Base-by-base conservation (phyloP, 176 grass and related monocot species). In the Triticum urartu region DNA sequence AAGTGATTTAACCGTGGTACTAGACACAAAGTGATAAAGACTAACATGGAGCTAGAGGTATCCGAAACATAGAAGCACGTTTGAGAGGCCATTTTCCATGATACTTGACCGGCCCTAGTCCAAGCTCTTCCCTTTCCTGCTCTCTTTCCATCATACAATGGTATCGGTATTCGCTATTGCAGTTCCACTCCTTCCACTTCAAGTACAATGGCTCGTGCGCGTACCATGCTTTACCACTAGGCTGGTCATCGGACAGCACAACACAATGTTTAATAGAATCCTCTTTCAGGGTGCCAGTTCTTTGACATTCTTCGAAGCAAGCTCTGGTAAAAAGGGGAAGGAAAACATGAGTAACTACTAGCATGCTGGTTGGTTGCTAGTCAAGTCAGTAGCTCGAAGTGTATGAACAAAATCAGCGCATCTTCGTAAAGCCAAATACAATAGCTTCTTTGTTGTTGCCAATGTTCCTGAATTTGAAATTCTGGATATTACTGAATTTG, bases 141-240 rank as follows among this genome's bases (percentile, higher is more conserved):
- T 96, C 97, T 11, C 92, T 87, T 67, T 99, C 81, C 90, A 93
- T 94, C 94, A 96, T 93, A 79, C 97, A 99, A 54, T 93, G 94
- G 80, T 99, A 95, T 24, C 89, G 86, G 86, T 94, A 99, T 25
- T 94, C 94, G 12, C 90, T 94, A 42, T 89, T 94, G 90, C 92
- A 97, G 83, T 93, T 96, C 94, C 94, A 99, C 45, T 99, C 94
- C 80, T 99, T 94, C 97, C 97, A 99, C 47, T 92, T 86, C 85
- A 99, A 35, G 77, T 96, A 96, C 5, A 99, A 7, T 3, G 94
- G 94, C 24, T 96, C 94, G 21, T 99, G 92, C 64, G 91, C 86
- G 67, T 94, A 99, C 94, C 92, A 99, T 48, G 90, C 84, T 24
- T 88, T 90, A 40, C 85, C 79, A 5, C 38, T 75, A 11, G 85